Percentiles rank a stretch among this genome's conserved stretches.
Conservation (phyloP, 257 asterid genomes). For the Fraxinus quadrangulata region DNA sequence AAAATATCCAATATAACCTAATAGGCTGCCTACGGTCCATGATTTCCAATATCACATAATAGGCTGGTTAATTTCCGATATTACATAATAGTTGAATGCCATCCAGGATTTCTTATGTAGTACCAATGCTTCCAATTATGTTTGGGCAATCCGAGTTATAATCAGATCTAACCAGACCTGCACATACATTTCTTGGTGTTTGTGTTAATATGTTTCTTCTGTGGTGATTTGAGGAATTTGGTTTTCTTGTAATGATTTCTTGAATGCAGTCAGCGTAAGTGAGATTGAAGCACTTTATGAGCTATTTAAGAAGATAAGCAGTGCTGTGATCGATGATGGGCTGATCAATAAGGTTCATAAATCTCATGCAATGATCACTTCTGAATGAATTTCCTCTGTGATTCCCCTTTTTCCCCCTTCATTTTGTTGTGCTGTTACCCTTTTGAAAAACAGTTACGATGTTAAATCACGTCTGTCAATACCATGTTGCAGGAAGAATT, state of each 20-base stretch:
- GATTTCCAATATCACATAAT: neutral
- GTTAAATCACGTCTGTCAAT: constrained; percentile 17
- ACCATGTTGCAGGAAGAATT: constrained; percentile 81
- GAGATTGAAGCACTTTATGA: constrained; percentile 98
- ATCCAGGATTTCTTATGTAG: neutral
- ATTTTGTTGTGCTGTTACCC: neutral
- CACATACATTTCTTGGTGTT: neutral
- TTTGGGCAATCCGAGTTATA: neutral
- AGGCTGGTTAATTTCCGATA: neutral
- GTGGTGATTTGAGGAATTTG: constrained; percentile 12
- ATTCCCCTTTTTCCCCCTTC: neutral
- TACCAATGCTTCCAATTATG: neutral
- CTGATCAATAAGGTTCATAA: constrained; percentile 82
- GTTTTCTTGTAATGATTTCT: constrained; percentile 14
- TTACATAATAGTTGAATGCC: too few species aligned
- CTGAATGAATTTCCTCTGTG: neutral
- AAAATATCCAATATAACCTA: neutral
- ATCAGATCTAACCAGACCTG: constrained; percentile 16
- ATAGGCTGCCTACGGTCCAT: neutral
- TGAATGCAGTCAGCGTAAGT: constrained; percentile 87
- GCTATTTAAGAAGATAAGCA: constrained; percentile 96
- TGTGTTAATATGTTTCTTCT: neutral
- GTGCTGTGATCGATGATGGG: constrained; percentile 98
- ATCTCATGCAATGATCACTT: neutral
- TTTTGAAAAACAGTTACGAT: neutral